Conservation (phyloP, 202 grass and related monocot species). For the Panicum virgatum region DNA sequence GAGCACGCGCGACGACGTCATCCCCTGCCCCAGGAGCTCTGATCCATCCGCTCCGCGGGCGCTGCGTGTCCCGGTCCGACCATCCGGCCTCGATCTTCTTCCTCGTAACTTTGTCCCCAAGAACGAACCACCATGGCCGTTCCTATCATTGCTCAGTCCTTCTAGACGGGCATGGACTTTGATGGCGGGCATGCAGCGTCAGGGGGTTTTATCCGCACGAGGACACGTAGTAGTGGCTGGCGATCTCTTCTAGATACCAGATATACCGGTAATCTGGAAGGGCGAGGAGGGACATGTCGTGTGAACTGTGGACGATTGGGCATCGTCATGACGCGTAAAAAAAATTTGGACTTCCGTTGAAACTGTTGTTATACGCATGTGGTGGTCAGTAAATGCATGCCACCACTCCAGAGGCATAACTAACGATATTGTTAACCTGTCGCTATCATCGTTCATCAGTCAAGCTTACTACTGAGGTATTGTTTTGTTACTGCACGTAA, state of each 20-base stretch:
- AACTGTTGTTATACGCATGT: not conserved
- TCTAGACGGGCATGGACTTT: conserved; percentile 28
- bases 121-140: not conserved
- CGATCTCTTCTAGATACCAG: not conserved
- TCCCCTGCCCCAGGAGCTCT: not conserved
- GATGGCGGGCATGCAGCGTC: not conserved
- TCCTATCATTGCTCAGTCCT: conserved; percentile 19
- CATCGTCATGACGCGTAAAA: not conserved
- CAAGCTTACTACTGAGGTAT: not conserved
- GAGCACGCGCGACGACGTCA: not conserved
- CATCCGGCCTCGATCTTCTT: not conserved
- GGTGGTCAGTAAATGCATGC: not conserved
- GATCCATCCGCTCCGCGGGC: not conserved
- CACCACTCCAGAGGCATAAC: not conserved
- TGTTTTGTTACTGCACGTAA: not conserved
- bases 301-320: not conserved
- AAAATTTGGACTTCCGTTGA: not conserved
- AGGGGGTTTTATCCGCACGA: not conserved
- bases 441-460: not conserved
- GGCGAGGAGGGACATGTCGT: not conserved
- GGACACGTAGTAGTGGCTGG: too few species aligned
- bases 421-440: not conserved
- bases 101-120: not conserved
- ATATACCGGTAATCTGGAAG: not conserved
- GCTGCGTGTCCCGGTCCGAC: not conserved